These are phyloP conservation scores for Lichtheimia corymbifera DNA, from an alignment of 371 early-diverging fungal species.

Conservation along the genomic window DNA sequence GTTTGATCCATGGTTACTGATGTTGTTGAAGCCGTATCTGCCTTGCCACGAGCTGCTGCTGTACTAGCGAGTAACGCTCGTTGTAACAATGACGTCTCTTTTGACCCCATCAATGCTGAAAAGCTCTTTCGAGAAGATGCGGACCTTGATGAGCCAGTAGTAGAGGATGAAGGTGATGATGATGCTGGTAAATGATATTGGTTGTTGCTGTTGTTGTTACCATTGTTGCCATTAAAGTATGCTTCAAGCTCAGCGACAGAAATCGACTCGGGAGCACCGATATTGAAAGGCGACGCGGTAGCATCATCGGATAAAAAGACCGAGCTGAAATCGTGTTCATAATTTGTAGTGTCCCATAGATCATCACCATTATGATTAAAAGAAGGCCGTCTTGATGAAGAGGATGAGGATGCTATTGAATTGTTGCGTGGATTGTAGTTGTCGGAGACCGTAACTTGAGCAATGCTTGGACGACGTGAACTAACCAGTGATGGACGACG, in stretches of 20 bases:
- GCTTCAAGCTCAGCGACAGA: conserved; percentile 49
- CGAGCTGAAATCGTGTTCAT: conserved; percentile 46
- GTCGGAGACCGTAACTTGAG: conserved; percentile 8
- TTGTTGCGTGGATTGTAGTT: background rate
- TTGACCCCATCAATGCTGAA: conserved; percentile 10
- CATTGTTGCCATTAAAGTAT: conserved; percentile 32
- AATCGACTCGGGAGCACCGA: conserved; percentile 50
- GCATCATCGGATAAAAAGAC: conserved; percentile 30
- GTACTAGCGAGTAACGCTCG: conserved; percentile 26
- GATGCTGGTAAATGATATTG: background rate
- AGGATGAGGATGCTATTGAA: background rate
- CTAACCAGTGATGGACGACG: conserved; percentile 10
- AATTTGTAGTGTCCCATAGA: conserved; percentile 31
- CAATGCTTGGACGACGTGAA: conserved; percentile 18
- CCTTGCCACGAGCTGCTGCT: conserved; percentile 6
- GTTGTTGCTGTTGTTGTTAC: conserved; percentile 2
- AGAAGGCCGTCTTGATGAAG: conserved; percentile 4
- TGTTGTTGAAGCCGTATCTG: conserved; percentile 27
- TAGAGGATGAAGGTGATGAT: conserved; percentile 8
- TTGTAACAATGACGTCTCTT: conserved; percentile 32
- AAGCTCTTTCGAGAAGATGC: conserved; percentile 15
- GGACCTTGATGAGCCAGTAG: background rate
- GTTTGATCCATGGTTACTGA: conserved; percentile 13
- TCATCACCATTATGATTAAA: conserved; percentile 30
- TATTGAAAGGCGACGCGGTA: conserved; percentile 27